Base-by-base conservation (phyloP, 2,329 filamentous ascomycete genomes). In the Dothidotthia symphoricarpi region DNA sequence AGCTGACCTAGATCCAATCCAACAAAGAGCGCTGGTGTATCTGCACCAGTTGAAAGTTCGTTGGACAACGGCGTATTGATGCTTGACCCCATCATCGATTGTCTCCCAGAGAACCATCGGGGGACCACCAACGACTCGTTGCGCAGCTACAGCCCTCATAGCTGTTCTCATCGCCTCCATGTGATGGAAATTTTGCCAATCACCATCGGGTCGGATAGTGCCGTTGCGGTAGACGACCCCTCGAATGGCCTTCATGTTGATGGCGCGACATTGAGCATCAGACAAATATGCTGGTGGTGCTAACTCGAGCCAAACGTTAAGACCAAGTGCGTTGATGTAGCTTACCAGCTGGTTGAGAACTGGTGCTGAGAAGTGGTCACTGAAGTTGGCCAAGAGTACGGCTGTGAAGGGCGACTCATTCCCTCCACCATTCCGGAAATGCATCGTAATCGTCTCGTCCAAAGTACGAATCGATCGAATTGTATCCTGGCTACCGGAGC, bases 31-130 rank as follows among this genome's bases (percentile, higher is more conserved):
- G 41, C 66, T 73, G 49, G 74, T 72, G 46, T 72, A 75, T 16
- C 65, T 66, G 45, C 68, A 72, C 72, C 72, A 75, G 19, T 68
- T 63, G 30, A 69, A 64, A 19, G 67, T 69, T 30, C 72, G 55
- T 40, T 68, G 68, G 12, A 71, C 47, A 7, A 73, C 64, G 0
- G 71, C 68, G 47, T 73, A 71, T 2, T 66, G 58, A 11, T 70
- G 24, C 3, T 48, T 26, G 4, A 62, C 63, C 24, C 63, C 45
- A 36, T 74, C 59, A 22, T 71, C 64, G 9, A 73, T 42, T 0
- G 69, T 71, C 36, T 75, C 72, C 71, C 72, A 75, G 5, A 65
- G 62, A 37, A 73, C 56, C 1, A 73, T 64, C 1, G 61, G 57
- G 31, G 71, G 71, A n/a, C 69, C 62, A 41, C 69, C 53, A 30